phyloP scores from a whole-genome alignment of 2,329 filamentous ascomycete genomes.

The Exophiala xenobiotica region DNA sequence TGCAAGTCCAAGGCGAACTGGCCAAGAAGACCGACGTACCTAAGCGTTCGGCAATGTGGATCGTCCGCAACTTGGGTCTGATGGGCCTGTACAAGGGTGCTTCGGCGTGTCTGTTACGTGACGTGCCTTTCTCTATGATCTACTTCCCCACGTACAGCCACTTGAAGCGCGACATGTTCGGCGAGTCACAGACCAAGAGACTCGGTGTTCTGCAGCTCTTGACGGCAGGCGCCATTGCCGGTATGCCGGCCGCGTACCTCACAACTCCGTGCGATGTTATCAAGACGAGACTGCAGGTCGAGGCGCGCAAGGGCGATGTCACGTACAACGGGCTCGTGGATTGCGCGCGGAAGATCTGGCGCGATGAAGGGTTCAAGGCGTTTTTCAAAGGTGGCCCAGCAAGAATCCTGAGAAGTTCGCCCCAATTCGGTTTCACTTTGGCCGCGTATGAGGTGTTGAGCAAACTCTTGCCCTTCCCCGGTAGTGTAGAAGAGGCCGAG shows the following conservation, averaged over 20 bases:
- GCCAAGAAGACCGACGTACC: slow-evolving; percentile 81
- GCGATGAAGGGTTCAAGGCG: slow-evolving; percentile 89
- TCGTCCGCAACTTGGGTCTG: slow-evolving; percentile 90
- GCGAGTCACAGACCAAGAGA: slow-evolving; percentile 77
- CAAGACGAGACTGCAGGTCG: slow-evolving; percentile 97
- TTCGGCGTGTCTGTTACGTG: slow-evolving; percentile 87
- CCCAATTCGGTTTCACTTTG: slow-evolving; percentile 96
- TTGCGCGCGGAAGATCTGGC: slow-evolving; percentile 76
- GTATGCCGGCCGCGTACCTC: slow-evolving; percentile 89
- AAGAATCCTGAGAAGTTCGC: slow-evolving; percentile 89
- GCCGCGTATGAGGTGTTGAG: slow-evolving; percentile 93
- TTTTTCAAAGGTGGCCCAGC: slow-evolving; percentile 99
- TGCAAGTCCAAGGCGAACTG: slow-evolving; percentile 95
- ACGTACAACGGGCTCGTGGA: slow-evolving; percentile 84
- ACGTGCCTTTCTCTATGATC: slow-evolving; percentile 97
- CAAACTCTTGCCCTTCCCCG: slow-evolving; percentile 74
- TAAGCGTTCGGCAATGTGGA: slow-evolving; percentile 95
- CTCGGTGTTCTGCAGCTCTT: slow-evolving; percentile 88
- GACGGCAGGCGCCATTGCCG: slow-evolving; percentile 89
- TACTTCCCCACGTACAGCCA: slow-evolving; percentile 98
- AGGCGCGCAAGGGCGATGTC: slow-evolving; percentile 91
- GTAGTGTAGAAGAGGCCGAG: slow-evolving; percentile 50
- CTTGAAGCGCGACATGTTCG: slow-evolving; percentile 89
- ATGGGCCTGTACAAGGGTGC: slow-evolving; percentile 96
- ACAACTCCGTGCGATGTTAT: slow-evolving; percentile 98